Conservation (phyloP, 345 rosid species). For the Viola odorata region DNA sequence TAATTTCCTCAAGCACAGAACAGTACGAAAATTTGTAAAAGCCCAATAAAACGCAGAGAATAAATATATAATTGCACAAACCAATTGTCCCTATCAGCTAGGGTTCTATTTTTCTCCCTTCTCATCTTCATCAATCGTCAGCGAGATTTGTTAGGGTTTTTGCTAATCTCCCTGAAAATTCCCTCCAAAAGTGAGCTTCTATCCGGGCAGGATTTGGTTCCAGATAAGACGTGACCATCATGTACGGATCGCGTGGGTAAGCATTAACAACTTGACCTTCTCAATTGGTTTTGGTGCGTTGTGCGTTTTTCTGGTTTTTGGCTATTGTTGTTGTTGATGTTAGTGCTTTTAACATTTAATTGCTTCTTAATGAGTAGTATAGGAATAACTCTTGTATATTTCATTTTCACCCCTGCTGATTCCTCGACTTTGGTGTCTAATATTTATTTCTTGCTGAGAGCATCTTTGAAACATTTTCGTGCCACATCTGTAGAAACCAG, state of each 20-base stretch:
- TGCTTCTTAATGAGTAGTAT: not conserved
- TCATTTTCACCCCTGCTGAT: not conserved
- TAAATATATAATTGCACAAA: too few relatives aligned
- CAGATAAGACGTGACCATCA: not conserved
- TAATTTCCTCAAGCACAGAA: too few relatives aligned
- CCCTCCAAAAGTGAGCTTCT: too few relatives aligned
- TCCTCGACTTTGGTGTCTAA: not conserved
- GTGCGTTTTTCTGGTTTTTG: not conserved
- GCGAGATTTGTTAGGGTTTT: not conserved
- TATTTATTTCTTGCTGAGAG: not conserved
- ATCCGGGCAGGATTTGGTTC: too few relatives aligned
- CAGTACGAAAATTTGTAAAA: too few relatives aligned
- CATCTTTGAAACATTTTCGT: too few relatives aligned
- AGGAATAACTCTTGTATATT: not conserved
- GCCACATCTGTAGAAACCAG: too few relatives aligned
- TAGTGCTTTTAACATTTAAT: not conserved
- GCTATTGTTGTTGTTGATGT: not conserved
- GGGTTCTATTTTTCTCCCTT: not conserved
- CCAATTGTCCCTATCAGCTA: not conserved
- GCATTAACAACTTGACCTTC: not conserved
- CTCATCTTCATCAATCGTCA: not conserved
- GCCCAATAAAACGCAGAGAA: too few relatives aligned
- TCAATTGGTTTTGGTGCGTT: not conserved
- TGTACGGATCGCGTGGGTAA: constrained; percentile 28
- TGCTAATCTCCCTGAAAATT: too few relatives aligned